Evolutionary conservation across 2,329 filamentous ascomycete species (phyloP).

Genomic region (Cyphellophora attinorum): DNA sequence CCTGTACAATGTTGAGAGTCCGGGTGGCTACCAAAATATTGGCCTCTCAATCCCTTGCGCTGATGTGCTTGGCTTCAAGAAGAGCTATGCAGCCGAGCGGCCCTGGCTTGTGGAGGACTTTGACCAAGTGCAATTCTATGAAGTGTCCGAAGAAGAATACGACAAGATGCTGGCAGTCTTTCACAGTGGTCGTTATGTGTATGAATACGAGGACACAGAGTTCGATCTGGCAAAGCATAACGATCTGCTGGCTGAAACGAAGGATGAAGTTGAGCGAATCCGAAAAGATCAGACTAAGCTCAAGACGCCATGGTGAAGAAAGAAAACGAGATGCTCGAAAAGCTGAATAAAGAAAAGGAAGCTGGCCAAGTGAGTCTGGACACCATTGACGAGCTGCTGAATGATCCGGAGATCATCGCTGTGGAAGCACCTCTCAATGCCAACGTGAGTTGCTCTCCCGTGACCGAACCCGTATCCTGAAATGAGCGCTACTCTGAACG

Average conservation of each 20-base stretch:
- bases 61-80: conserved; percentile 44
- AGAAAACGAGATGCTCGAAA: conserved; percentile 27
- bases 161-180: conserved; percentile 39
- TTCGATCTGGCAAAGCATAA: conserved; percentile 52
- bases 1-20: conserved; percentile 48
- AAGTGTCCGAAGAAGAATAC: conserved; percentile 43
- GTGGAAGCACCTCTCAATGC: conserved; percentile 38
- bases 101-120: conserved; percentile 51
- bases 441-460: no score
- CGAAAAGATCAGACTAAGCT: conserved; percentile 35
- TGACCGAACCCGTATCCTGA: no score
- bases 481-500: no score
- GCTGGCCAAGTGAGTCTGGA: conserved; percentile 41
- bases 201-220: conserved; percentile 37
- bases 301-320: conserved; percentile 35
- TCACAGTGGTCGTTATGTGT: conserved; percentile 41
- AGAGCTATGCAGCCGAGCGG: conserved; percentile 33
- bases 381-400: conserved; percentile 38
- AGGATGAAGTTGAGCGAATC: conserved; percentile 38
- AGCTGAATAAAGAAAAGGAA: conserved; percentile 32
- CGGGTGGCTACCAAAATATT: conserved; percentile 47
- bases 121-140: conserved; percentile 47
- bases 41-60: conserved; percentile 45
- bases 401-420: conserved; percentile 28
- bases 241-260: conserved; percentile 34